Base-by-base conservation (phyloP, 2,329 filamentous ascomycete genomes). In the Cladosporium phlei region DNA sequence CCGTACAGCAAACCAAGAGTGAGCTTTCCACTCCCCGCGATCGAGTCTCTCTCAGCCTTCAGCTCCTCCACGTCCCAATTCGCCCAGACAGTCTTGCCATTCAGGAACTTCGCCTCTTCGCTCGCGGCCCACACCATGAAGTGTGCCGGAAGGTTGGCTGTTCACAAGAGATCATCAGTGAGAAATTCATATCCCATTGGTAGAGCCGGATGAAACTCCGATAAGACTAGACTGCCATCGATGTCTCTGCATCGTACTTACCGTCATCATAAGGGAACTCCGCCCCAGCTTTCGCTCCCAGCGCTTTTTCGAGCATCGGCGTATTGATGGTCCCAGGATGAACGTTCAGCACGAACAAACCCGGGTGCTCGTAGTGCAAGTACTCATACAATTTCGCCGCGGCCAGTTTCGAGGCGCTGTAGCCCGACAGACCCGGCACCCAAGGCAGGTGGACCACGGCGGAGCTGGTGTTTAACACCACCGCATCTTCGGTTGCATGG, bases 301-400 rank as follows among this genome's bases (percentile, higher is more conserved):
- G n/a, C 5, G 37, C 37, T 16, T 39, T 39, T 11, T 42, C 52
- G 24, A 55, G 58, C 59, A 69, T 66, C 3, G 65, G 69, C 0
- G 67, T 71, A 4, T 56, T 60, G 3, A 73, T 55, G 1, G 69
- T 58, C 1, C 71, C 71, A 1, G 71, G 70, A 6, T 74, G 71
- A 3, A 70, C 54, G 35, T 59, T 60, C 11, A 66, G 62, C n/a
- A 72, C 57, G 11, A 62, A 57, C 0, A 72, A 24, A 0, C 60
- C 52, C 0, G 68, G 68, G 21, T 72, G 64, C 49, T 67, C 66
- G 7, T 55, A 56, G 1, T 56, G 57, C 2, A 71, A 48, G 22
- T 60, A 64, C 14, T 69, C 62, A 20, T 66, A 59, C 38, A 73
- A 50, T 24, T 68, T 67, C 2, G 56, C 30, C 0, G 51, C 52